A percentile compares a stretch with the other conserved stretches of the same genome.
phyloP scores from a whole-genome alignment of 305 asterid genomes.

The Fraxinus sp. region DNA sequence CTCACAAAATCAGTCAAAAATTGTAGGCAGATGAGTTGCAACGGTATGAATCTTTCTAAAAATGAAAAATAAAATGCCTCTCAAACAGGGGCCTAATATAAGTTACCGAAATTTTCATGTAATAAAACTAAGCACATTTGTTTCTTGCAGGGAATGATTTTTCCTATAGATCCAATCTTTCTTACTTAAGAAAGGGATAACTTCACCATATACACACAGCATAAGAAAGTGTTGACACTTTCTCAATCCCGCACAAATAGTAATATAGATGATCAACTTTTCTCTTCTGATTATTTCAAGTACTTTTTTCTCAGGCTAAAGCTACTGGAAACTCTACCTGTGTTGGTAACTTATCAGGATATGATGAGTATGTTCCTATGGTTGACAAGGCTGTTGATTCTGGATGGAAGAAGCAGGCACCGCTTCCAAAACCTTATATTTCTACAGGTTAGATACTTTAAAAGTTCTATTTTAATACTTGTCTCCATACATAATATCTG shows the following conservation, averaged over 20 bases:
- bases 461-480: background rate
- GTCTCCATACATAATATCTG: background rate
- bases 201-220: background rate
- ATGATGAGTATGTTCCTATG: conserved; percentile 98
- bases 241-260: background rate
- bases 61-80: no score
- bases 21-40: no score
- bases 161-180: background rate
- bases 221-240: background rate
- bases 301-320: conserved; percentile 59
- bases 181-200: background rate
- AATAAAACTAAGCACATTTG: background rate
- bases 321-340: conserved; percentile 61
- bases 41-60: no score
- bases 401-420: conserved; percentile 74
- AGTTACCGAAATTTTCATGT: background rate
- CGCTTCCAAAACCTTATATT: conserved; percentile 48
- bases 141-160: background rate
- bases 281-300: background rate
- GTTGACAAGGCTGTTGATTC: conserved; percentile 98
- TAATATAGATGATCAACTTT: background rate
- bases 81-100: no score
- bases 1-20: no score
- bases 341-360: conserved; percentile 59
- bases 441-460: conserved; percentile 55